phyloP scores from a whole-genome alignment of 352 stramenopile genomes.

The Phytophthora multivora region DNA sequence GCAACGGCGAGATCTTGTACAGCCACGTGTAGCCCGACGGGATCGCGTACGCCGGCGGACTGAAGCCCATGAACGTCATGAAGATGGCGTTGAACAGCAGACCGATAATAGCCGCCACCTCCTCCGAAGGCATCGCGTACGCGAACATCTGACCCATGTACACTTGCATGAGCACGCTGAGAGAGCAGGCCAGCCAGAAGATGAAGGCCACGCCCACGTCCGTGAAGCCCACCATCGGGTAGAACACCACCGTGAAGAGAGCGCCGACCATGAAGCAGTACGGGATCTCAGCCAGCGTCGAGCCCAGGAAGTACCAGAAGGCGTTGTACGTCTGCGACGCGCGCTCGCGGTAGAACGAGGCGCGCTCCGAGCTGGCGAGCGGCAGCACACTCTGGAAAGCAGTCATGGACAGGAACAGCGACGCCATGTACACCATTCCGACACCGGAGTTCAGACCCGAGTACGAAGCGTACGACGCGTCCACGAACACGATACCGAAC shows the following conservation, averaged over 20 bases:
- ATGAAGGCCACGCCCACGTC: slow-evolving; percentile 19
- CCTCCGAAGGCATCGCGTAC: slow-evolving; percentile 30
- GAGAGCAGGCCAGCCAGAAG: slow-evolving; percentile 30
- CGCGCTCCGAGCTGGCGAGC: slow-evolving; percentile 61
- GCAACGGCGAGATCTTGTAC: slow-evolving; percentile 38
- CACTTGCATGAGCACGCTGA: slow-evolving; percentile 37
- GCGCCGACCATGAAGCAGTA: slow-evolving; percentile 44
- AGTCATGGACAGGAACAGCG: slow-evolving; percentile 65
- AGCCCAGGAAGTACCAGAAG: slow-evolving; percentile 58
- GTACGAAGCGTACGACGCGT: slow-evolving; percentile 37
- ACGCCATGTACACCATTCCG: slow-evolving; percentile 57
- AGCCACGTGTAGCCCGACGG: slow-evolving; percentile 29
- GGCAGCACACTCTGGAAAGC: slow-evolving; percentile 72
- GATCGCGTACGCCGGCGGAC: not conserved
- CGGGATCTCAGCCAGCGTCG: slow-evolving; percentile 62
- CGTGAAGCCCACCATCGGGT: slow-evolving; percentile 41
- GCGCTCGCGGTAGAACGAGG: slow-evolving; percentile 77
- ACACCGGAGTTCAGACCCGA: slow-evolving; percentile 42
- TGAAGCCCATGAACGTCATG: slow-evolving; percentile 44
- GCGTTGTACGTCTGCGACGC: slow-evolving; percentile 80
- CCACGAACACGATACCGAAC: slow-evolving; percentile 64
- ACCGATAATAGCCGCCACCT: slow-evolving; percentile 35
- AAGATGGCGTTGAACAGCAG: slow-evolving; percentile 41
- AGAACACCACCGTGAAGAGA: slow-evolving; percentile 45
- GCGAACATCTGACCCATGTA: slow-evolving; percentile 41